Conservation (phyloP, 495 filamentous ascomycete species). For the Penicillium paxilli region DNA sequence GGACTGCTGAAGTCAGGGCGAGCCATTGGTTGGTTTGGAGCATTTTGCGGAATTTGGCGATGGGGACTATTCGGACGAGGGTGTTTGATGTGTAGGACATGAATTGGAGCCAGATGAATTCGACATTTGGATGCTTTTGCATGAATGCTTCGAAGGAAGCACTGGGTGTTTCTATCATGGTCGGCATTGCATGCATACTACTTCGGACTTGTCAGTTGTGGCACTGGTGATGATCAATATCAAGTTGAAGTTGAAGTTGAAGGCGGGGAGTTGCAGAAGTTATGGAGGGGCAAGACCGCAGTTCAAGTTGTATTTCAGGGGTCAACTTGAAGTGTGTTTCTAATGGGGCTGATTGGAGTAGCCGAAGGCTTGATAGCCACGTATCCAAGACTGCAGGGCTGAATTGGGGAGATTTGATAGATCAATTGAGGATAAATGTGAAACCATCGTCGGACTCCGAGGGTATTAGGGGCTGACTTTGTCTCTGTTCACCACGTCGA, state of each 20-base stretch:
- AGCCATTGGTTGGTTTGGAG: constrained; percentile 47
- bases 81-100: constrained; percentile 64
- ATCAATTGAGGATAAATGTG: no score
- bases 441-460: no score
- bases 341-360: not conserved
- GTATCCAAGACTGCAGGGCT: not conserved
- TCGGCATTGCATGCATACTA: no score
- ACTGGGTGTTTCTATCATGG: no score
- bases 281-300: not conserved
- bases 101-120: constrained; percentile 66
- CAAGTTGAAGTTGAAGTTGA: not conserved
- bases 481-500: no score
- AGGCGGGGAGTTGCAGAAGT: not conserved
- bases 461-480: no score
- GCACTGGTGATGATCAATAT: not conserved
- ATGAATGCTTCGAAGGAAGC: constrained; percentile 25
- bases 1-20: constrained; percentile 45
- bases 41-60: constrained; percentile 55
- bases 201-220: no score
- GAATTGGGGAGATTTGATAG: not conserved
- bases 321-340: not conserved
- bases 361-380: not conserved
- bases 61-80: constrained; percentile 60
- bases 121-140: constrained; percentile 33
- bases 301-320: not conserved